Percentiles rank a stretch among this genome's conserved stretches.
Conservation (phyloP, 371 early-diverging fungal species). For the Circinella umbellata region DNA sequence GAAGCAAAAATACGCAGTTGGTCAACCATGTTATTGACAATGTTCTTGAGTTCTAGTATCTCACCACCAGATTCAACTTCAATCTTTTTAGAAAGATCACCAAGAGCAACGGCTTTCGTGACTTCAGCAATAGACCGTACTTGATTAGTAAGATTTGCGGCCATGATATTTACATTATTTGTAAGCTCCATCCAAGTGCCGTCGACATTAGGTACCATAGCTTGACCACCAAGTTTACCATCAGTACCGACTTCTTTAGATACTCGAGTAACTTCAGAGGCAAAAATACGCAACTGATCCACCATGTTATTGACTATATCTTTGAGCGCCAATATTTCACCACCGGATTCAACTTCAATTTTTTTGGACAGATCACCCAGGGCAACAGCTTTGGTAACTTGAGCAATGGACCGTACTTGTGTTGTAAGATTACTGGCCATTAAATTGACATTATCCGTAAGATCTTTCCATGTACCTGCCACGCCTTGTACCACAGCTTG, state of each 20-base stretch:
- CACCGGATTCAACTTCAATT: constrained; percentile 20
- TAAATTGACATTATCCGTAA: constrained; percentile 43
- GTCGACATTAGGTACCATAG: constrained; percentile 15
- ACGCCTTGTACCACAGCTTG: constrained; percentile 39
- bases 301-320: constrained; percentile 24
- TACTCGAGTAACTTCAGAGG: constrained; percentile 20
- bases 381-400: constrained; percentile 23
- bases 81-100: constrained; percentile 56
- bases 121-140: constrained; percentile 45
- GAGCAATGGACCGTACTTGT: constrained; percentile 53
- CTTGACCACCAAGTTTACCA: constrained; percentile 22
- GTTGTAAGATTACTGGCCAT: constrained; percentile 49
- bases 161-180: constrained; percentile 26
- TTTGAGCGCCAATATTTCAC: constrained; percentile 25
- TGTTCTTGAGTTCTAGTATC: constrained; percentile 41
- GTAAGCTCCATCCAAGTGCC: constrained; percentile 22
- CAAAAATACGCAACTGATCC: constrained; percentile 21
- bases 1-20: constrained; percentile 54
- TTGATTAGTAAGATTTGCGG: constrained; percentile 38
- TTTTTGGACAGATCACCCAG: constrained; percentile 25
- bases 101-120: constrained; percentile 42
- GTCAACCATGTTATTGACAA: constrained; percentile 56
- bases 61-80: constrained; percentile 49
- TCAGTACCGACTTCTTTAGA: constrained; percentile 21
- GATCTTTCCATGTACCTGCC: constrained; percentile 45